Evolutionary conservation across 2,329 filamentous ascomycete genomes (phyloP).

Genomic region (Alternaria gansuensis): DNA sequence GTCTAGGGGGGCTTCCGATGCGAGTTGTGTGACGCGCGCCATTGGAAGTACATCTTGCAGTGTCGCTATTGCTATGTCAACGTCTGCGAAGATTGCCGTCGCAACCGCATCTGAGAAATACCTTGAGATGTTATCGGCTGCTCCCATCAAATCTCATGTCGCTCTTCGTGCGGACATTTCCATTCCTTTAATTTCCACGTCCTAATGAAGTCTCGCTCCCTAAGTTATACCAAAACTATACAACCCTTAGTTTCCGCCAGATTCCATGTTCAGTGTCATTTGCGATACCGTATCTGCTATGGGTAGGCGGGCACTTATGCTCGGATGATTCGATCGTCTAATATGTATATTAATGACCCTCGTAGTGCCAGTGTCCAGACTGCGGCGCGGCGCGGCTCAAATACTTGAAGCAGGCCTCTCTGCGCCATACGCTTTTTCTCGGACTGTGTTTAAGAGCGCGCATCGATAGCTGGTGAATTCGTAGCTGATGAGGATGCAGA

Average conservation of each 20-base stretch:
- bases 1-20: conserved; percentile 29
- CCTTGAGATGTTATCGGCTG: background rate
- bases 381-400: conserved; percentile 16
- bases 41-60: conserved; percentile 35
- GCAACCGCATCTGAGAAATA: conserved; percentile 26
- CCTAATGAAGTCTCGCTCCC: background rate
- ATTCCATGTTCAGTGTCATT: background rate
- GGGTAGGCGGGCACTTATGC: conserved; percentile 4
- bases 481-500: background rate
- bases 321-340: conserved; percentile 9
- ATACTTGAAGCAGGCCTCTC: conserved; percentile 14
- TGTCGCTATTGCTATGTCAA: conserved; percentile 35
- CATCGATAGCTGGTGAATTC: too few relatives aligned
- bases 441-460: conserved; percentile 4
- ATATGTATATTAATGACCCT: background rate
- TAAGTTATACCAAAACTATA: background rate
- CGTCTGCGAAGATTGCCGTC: conserved; percentile 36
- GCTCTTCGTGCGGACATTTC: background rate
- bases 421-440: conserved; percentile 7
- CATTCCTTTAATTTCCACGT: background rate
- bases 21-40: conserved; percentile 36
- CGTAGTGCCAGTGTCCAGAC: conserved; percentile 1
- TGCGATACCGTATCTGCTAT: background rate
- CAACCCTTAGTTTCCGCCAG: background rate
- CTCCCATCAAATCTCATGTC: too few relatives aligned